Evolutionary conservation across 192 early-diverging fungal species (phyloP), one percentile per base, ranked within the genome.

Genomic region (Gorgonomyces haynaldii): DNA sequence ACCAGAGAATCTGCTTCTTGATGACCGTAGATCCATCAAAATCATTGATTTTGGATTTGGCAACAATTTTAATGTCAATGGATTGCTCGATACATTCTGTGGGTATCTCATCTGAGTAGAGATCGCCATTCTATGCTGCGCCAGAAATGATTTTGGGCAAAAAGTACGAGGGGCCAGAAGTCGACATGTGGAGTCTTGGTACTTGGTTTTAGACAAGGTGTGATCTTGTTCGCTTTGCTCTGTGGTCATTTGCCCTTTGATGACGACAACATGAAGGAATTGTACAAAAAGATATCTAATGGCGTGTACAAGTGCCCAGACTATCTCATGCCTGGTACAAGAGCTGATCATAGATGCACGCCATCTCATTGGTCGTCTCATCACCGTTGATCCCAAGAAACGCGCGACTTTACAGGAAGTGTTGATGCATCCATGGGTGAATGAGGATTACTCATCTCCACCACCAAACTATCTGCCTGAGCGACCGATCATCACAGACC

Each of bases 31-130:
- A 37, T 68, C 64, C 26, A 81, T 91, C 49, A 85, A 86, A 53
- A 85, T 91, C 37, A 91, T 91, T 48, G 88, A 91, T 65, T 91
- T 84, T 71, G 88, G 88, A 0, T 81, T 91, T 63, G 82, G 81
- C 15, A 89, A 88, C 50, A 70, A 64, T 31, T 74, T 64, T 46
- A 50, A 46, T n/a, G 17, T 30, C 7, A 57, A 74, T 37, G 63
- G 64, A 0, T 38, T 69, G 37, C 34, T 75, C 35, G 70, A 75
- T 42, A 75, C 72, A 37, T 75, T 75, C 39, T 75, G 72, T 56
- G 72, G 72, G 68, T 61, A 67, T 68, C 19, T 78, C 10, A 34
- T 57, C 16, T 41, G 20, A 22, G 16, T 45, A 2, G 26, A 72
- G 69, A 9, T 72, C 68, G 9, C 81, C 85, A 5, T 86, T 86